Evolutionary conservation across 176 grass and related monocot genomes (phyloP), one percentile per base, ranked within the genome.

Genomic region (Triticum turgidum): DNA sequence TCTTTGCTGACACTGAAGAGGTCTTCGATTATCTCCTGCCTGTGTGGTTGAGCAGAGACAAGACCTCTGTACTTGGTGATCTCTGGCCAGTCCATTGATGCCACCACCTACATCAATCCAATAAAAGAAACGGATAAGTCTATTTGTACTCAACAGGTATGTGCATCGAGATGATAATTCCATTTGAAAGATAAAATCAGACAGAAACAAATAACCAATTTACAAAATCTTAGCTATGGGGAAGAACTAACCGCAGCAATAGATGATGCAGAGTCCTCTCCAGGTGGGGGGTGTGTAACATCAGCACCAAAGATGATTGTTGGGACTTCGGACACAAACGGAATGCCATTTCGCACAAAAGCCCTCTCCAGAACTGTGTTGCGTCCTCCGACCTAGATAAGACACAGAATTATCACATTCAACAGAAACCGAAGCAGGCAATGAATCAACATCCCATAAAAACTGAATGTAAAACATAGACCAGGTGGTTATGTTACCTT

Each of bases 261-360:
- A 34, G 94, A 96, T 42, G 91, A 80, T 80, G 84, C 88, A 25
- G 94, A 91, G 49, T 96, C 91, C 73, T 96, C 94, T 79, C 94
- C 94, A 74, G 94, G 91, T 78, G 91, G 72, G 13, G 89, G 91
- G 71, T 93, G 91, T 71, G 91, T 93, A 14, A 93, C 94, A 86
- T 96, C 94, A 81, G 94, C 91, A 18, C 94, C 94, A 88, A 93
- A 93, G 59, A 96, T 91, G 68, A 93, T 96, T 41, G 94, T 96
- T 41, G 89, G 89, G 34, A 52, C 41, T 54, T 96, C 94, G 27
- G 91, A 88, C 68, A 93, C 83, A 77, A 69, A 87, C 1, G 89
- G 94, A 73, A 96, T 90, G 4, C 79, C 73, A 69, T 82, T 82
- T 13, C n/a, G 75, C 27, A 86, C 83, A 82, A 91, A 72, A 18